Evolutionary conservation across 78 protist species (phyloP).

Genomic region (Pirum gemmata): DNA sequence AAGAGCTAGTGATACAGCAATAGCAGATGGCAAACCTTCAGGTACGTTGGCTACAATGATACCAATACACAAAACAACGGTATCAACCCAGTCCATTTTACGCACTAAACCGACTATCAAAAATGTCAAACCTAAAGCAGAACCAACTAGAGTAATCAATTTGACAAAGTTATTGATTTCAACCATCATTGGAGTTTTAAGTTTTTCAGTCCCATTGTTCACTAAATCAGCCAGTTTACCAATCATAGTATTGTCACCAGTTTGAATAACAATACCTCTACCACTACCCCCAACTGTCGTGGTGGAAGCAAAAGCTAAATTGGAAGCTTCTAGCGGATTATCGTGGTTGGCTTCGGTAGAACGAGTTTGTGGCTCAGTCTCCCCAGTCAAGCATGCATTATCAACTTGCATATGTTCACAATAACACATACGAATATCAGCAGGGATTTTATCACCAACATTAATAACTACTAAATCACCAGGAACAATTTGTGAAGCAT

Average conservation of each 20-base stretch:
- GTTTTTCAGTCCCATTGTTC: slow-evolving; percentile 19
- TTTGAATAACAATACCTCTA: slow-evolving; percentile 65
- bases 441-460: slow-evolving; percentile 69
- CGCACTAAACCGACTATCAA: slow-evolving; percentile 28
- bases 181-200: slow-evolving; percentile 57
- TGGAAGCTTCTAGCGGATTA: slow-evolving; percentile 62
- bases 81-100: slow-evolving; percentile 49
- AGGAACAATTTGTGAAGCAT: slow-evolving; percentile 58
- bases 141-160: slow-evolving; percentile 70
- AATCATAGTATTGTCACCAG: slow-evolving; percentile 83
- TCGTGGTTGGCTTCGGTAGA: slow-evolving; percentile 51
- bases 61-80: slow-evolving; percentile 12
- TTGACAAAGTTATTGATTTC: slow-evolving; percentile 78
- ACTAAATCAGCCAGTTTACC: slow-evolving; percentile 79
- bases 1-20: slow-evolving; percentile 78
- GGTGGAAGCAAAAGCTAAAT: slow-evolving; percentile 71
- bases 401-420: slow-evolving; percentile 51
- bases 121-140: slow-evolving; percentile 58
- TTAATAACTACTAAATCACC: slow-evolving; percentile 60
- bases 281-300: slow-evolving; percentile 64
- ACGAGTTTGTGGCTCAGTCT: slow-evolving; percentile 71
- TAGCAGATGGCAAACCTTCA: slow-evolving; percentile 89
- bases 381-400: slow-evolving; percentile 86
- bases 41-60: slow-evolving; percentile 81
- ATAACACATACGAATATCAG: slow-evolving; percentile 66